Base-by-base conservation (phyloP, 2,329 filamentous ascomycete species). In the Colletotrichum tropicale region DNA sequence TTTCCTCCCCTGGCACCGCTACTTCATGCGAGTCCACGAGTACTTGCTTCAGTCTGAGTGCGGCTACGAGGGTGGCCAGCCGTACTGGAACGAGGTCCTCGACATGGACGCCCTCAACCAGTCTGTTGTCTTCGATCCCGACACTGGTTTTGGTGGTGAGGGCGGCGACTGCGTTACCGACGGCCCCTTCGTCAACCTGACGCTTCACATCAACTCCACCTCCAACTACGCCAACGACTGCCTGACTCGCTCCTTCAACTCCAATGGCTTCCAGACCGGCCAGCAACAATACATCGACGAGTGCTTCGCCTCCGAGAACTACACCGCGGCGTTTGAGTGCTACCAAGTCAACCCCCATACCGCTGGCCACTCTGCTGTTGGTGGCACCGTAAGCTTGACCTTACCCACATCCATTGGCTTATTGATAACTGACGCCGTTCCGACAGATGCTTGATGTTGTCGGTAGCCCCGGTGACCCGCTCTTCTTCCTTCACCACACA, bases 1-100 rank as follows among this genome's bases (percentile, higher is more conserved):
- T 2, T 83, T 83, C 70, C 78, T 83, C 7, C 82, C 82, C 7
- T 83, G 79, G 74, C 82, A 83, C 66, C 74, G 82, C 18, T 77
- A 80, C n/a, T 76, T 80, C 48, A 73, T 83, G 77, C 64, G 77
- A n/a, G 79, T 81, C 9, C 81, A 83, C 60, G 82, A 82, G 71
- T 69, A 48, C 7, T 74, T 79, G 4, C 77, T 83, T 12, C 77
- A 80, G 9, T 66, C 75, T 12, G 78, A 81, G 60, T 82, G 82
- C 74, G 78, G 77, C 13, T 83, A 82, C 74, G 80, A 70, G 2
- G 82, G 81, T 10, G 76, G 75, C 30, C 81, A 82, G 52, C 79
- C 81, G 61, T 78, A 71, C 43, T 71, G 69, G 69, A 71, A 71
- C 32, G 69, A 71, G 21, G 69, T 71, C 24, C 61, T 71, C 32